A percentile compares a stretch with the other conserved stretches of the same genome.
These are phyloP conservation scores for Phytopythium litorale DNA, from an alignment of 352 stramenopile genomes.

Conservation along the genomic window DNA sequence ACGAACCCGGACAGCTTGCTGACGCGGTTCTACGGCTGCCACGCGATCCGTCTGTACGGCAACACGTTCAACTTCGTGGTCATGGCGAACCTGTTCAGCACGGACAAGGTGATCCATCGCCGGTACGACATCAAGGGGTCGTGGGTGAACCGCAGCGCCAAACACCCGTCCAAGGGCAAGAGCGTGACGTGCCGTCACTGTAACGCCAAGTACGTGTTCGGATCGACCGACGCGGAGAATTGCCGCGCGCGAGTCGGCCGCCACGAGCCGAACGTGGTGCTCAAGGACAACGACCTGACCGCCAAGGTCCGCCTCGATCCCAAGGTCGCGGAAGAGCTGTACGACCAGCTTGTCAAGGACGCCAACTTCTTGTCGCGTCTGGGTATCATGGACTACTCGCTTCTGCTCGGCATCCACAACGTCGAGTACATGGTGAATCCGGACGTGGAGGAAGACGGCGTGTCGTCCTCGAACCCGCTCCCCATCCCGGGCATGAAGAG, in stretches of 20 bases:
- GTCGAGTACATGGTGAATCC: conserved; percentile 86
- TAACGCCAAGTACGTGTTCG: conserved; percentile 87
- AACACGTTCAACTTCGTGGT: conserved; percentile 91
- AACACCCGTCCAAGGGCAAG: conserved; percentile 84
- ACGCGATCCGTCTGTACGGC: conserved; percentile 82
- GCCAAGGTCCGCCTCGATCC: conserved; percentile 74
- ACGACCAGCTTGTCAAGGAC: conserved; percentile 83
- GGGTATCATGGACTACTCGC: conserved; percentile 91
- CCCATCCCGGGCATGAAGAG: conserved; percentile 22
- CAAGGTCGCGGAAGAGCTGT: conserved; percentile 75
- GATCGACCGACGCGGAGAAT: conserved; percentile 72
- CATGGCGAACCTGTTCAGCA: conserved; percentile 87
- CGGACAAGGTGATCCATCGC: conserved; percentile 78
- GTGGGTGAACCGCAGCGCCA: conserved; percentile 86
- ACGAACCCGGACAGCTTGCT: conserved; percentile 81
- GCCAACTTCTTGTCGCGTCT: conserved; percentile 80
- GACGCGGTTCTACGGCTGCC: conserved; percentile 81
- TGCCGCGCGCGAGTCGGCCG: conserved; percentile 71
- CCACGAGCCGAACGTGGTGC: conserved; percentile 82
- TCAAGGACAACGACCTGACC: conserved; percentile 88
- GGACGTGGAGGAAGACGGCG: conserved; percentile 51
- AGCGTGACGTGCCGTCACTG: conserved; percentile 82
- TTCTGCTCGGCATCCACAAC: conserved; percentile 88
- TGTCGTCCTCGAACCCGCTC: conserved; percentile 23
- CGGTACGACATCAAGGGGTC: conserved; percentile 89